Evolutionary conservation across 805 yeast species (phyloP), one percentile per base, ranked within the genome.

Genomic region (Isabelozyma gotoi): DNA sequence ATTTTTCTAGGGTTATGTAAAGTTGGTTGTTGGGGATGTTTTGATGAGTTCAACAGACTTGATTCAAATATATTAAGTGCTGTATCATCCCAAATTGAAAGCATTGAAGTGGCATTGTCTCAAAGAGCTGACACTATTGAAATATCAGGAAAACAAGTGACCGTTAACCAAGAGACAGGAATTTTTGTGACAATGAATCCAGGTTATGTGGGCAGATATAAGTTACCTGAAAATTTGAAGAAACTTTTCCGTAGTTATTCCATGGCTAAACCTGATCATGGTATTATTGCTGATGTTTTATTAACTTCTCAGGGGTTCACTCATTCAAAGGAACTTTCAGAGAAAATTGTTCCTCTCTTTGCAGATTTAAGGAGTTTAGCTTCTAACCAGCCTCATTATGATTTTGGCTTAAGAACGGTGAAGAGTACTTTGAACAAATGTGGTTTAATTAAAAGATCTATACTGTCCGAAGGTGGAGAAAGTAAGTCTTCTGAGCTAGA

Each of bases 1-100:
- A 79, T 92, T 18, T 67, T 92, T 24, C 56, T 80, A 17, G 98
- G 98, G 38, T 70, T 90, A 7, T 83, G 91, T 46, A 82, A 82
- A 47, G 79, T 89, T 5, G 96, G 96, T 0, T 84, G 90, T 0
- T 92, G 96, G 96, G 96, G 91, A 4, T 92, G 98, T 62, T 92
- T 92, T 65, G 98, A 92, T 61, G 98, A 92, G 60, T 91, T 92
- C 56, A 92, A 92, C 56, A 73, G 98, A 48, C 73, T 92, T 21
- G 84, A 81, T 33, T 78, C 77, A 45, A 74, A 73, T 11, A 84
- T 84, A 45, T 67, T 92, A 38, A 88, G 96, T 63, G 91, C 97
- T 0, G 85, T 89, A 0, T 84, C 97, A 0, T 80, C 92, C 0
- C 88, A 84, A 53, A 75, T 92, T 19, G 95, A 85, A 50, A 68